Evolutionary conservation across 2,329 filamentous ascomycete genomes (phyloP).

Genomic region (Fusarium sp.): DNA sequence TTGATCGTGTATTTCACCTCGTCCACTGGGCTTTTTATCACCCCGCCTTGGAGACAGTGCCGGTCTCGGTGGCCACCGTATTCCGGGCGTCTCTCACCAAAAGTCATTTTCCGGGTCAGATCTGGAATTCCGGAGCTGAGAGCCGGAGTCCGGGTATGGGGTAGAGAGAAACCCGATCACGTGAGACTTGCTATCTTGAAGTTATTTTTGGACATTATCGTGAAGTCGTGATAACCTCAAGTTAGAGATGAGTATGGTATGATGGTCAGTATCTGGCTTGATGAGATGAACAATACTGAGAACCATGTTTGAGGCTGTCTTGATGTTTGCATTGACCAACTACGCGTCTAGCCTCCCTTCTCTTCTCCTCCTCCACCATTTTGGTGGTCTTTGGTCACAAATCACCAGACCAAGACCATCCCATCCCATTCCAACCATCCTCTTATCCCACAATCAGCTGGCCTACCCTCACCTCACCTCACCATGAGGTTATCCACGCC

Average conservation of each 20-base stretch:
- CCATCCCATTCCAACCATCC: background rate
- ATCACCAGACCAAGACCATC: conserved; percentile 1
- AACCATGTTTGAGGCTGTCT: background rate
- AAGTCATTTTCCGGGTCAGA: conserved; percentile 19
- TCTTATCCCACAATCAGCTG: conserved; percentile 5
- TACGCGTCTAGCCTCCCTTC: background rate
- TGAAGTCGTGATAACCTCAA: conserved; percentile 14
- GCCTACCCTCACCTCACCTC: background rate
- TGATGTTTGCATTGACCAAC: background rate
- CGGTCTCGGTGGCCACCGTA: conserved; percentile 32
- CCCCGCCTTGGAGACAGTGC: conserved; percentile 24
- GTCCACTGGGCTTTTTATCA: conserved; percentile 31
- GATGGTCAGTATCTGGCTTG: background rate
- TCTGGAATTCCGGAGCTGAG: conserved; percentile 29
- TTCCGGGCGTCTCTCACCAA: conserved; percentile 24
- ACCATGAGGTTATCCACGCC: conserved; percentile 22
- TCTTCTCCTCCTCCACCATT: background rate
- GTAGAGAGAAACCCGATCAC: conserved; percentile 20
- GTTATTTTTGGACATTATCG: background rate
- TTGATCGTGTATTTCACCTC: conserved; percentile 3
- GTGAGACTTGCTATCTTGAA: background rate
- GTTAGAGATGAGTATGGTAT: background rate
- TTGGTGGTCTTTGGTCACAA: background rate
- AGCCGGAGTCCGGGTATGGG: conserved; percentile 25
- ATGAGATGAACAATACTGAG: background rate